Evolutionary conservation across 768 basidiomycete species (phyloP), one percentile per base, ranked within the genome.

Genomic region (Tulasnella sp.): DNA sequence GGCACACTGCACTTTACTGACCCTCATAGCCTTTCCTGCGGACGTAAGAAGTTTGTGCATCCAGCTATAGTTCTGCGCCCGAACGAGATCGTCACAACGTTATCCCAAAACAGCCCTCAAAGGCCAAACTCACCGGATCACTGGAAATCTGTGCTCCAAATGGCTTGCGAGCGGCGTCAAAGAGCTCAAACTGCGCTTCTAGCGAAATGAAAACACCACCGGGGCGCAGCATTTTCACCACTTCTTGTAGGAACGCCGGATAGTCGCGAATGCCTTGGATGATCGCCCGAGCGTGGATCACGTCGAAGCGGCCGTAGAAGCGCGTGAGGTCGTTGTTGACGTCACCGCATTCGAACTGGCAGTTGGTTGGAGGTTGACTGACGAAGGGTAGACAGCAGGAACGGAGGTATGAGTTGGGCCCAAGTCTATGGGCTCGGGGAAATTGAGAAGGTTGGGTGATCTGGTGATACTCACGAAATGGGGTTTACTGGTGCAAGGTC

Each of bases 281-380:
- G 22, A 72, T 65, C 11, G 19, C 22, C 5, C 71, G 71, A 4
- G 26, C 62, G 42, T 72, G 71, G 34, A 72, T 36, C 17, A 72
- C 71, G 17, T 72, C 62, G 29, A 72, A 72, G 42, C 52, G 22
- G 16, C 32, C 32, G 26, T 59, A 11, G 52, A 26, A 59, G 26
- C 52, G 52, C 26, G 26, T 37, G 19, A 65, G 35, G 22, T 65
- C 64, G 11, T 65, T 37, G 65, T 63, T 72, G 3, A 40, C 71
- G 41, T 72, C 71, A 9, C 44, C 62, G 62, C 62, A 64, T 41
- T 72, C 39, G 40, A 72, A 72, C 14, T 17, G 62, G 39, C 71
- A 72, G 71, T 72, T 72, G n/a, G 64, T 35, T 14, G 71, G 71
- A 5, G 62, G 36, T 16, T 36, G 12, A 17, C 71, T 72, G 42